Evolutionary conservation across 441 rosid genomes (phyloP).

Genomic region (Arabidopsis lyrata): DNA sequence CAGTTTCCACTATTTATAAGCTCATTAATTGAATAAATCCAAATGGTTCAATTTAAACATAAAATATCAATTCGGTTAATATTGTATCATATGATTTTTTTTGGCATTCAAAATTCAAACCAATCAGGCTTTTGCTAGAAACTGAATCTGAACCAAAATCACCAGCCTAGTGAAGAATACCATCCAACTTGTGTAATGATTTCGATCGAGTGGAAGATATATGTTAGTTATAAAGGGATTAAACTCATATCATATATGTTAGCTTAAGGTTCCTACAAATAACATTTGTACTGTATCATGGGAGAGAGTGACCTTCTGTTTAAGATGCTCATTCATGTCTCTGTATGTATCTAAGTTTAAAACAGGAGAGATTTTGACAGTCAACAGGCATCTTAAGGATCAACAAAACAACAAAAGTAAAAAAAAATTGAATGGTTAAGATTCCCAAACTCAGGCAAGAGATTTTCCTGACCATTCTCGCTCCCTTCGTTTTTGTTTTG

Average conservation of each 20-base stretch:
- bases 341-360: conserved; percentile 21
- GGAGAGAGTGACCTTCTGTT: conserved; percentile 2
- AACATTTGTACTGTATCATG: background rate
- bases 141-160: background rate
- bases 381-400: conserved; percentile 15
- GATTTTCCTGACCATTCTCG: conserved; percentile 96
- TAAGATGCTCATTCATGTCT: conserved; percentile 31
- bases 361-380: conserved; percentile 14
- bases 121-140: background rate
- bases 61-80: background rate
- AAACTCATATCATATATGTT: background rate
- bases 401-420: conserved; percentile 8
- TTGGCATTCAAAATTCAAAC: no score
- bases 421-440: background rate
- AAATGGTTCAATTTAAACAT: background rate
- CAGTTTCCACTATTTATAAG: background rate
- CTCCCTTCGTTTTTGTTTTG: conserved; percentile 81
- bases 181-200: background rate
- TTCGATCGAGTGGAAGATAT: background rate
- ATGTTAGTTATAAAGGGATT: conserved; percentile 1
- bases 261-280: conserved; percentile 7
- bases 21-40: background rate
- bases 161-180: background rate
- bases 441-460: conserved; percentile 61
- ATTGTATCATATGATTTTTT: no score